A percentile compares a stretch with the other conserved stretches of the same genome.
phyloP scores from a whole-genome alignment of 1,284 basidiomycete genomes.

The Rhodotorula sp. region DNA sequence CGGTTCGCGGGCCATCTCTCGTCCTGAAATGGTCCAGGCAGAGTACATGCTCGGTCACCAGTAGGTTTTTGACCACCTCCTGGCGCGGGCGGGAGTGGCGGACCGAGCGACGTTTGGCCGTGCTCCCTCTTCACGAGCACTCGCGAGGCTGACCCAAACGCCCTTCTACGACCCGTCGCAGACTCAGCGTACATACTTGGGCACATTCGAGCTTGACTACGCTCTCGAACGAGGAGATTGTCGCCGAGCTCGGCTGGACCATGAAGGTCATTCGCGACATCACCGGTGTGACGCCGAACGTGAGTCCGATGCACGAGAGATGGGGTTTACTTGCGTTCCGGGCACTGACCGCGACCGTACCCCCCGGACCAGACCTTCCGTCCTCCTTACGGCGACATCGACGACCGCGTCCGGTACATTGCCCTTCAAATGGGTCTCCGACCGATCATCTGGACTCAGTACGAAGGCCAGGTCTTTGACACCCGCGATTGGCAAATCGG shows the following conservation, averaged over 20 bases:
- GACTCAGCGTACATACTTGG: constrained; percentile 42
- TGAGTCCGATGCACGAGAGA: neutral
- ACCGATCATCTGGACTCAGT: constrained; percentile 75
- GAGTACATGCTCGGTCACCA: constrained; percentile 50
- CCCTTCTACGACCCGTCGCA: constrained; percentile 4
- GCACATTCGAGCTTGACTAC: constrained; percentile 56
- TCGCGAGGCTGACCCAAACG: constrained; percentile 16
- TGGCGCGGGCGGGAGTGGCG: too few relatives aligned
- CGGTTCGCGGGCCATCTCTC: constrained; percentile 81
- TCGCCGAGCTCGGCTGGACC: constrained; percentile 82
- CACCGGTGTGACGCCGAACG: constrained; percentile 32
- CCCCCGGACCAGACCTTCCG: constrained; percentile 17
- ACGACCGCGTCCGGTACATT: constrained; percentile 86
- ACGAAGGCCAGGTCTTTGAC: constrained; percentile 48
- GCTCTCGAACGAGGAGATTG: constrained; percentile 79
- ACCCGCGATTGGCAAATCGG: constrained; percentile 44
- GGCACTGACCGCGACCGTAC: neutral
- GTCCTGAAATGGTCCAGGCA: constrained; percentile 70
- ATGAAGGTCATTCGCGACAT: constrained; percentile 66
- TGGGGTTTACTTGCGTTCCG: neutral
- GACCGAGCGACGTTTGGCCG: too few relatives aligned
- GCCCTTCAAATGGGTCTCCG: constrained; percentile 71
- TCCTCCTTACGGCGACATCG: constrained; percentile 53
- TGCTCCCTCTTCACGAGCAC: too few relatives aligned
- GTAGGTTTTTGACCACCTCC: constrained; percentile 27